A percentile compares a stretch with the other conserved stretches of the same genome.
Evolutionary conservation across 2,329 filamentous ascomycete species (phyloP).

Genomic region (Alternaria metachromatica): DNA sequence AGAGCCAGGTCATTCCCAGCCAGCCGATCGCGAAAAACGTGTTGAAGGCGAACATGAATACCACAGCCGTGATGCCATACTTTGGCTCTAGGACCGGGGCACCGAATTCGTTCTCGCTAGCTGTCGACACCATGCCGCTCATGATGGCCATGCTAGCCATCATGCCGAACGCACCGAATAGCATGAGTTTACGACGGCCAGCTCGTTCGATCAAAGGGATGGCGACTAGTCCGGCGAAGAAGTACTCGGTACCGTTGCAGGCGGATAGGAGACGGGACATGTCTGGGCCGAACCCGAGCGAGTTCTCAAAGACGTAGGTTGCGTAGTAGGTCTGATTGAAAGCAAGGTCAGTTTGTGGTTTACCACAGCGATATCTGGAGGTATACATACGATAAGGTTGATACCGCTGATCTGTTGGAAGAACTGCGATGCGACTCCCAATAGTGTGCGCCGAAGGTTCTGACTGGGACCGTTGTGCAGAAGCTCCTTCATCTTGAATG

Average conservation of each 20-base stretch:
- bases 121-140: conserved; percentile 35
- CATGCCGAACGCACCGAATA: conserved; percentile 40
- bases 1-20: conserved; percentile 63
- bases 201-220: conserved; percentile 50
- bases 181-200: conserved; percentile 37
- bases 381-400: conserved; percentile 20
- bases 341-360: background rate
- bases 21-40: conserved; percentile 68
- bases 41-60: conserved; percentile 72
- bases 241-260: conserved; percentile 54
- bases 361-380: too few species aligned
- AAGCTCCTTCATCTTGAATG: conserved; percentile 43
- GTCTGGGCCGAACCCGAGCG: conserved; percentile 53
- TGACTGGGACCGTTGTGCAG: conserved; percentile 54
- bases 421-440: conserved; percentile 55
- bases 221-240: conserved; percentile 47
- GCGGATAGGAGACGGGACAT: conserved; percentile 43
- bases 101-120: conserved; percentile 9
- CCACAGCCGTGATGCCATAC: conserved; percentile 62
- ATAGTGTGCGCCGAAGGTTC: conserved; percentile 50
- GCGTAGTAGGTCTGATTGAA: conserved; percentile 13
- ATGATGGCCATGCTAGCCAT: conserved; percentile 55
- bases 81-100: conserved; percentile 51
- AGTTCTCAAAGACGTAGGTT: conserved; percentile 55
- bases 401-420: conserved; percentile 53